A percentile compares a stretch with the other conserved stretches of the same genome.
These are phyloP conservation scores for Podospora anserina DNA, from an alignment of 495 filamentous ascomycete species.

Conservation along the genomic window DNA sequence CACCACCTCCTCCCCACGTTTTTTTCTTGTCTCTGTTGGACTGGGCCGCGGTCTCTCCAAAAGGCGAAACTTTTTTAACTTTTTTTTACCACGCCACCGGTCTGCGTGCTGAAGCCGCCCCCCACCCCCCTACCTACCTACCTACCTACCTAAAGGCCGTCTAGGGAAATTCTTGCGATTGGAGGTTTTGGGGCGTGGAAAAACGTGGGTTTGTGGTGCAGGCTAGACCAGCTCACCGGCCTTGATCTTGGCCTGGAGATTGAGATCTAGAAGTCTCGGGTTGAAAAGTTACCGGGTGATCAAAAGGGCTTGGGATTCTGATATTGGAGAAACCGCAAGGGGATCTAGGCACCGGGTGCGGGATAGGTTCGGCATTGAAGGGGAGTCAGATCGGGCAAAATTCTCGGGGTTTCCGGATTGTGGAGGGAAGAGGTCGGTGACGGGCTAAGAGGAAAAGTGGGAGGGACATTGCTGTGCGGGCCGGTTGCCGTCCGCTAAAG, in stretches of 20 bases:
- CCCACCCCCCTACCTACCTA: not conserved
- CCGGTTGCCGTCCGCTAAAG: not conserved
- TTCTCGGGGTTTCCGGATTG: not conserved
- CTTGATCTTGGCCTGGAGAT: not conserved
- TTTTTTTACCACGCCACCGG: not conserved
- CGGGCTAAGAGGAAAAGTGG: not conserved
- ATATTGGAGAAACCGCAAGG: not conserved
- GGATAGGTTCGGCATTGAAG: not conserved
- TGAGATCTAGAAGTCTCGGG: not conserved
- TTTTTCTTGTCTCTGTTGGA: not conserved
- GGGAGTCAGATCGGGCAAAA: not conserved
- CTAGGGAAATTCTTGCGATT: conserved; percentile 3
- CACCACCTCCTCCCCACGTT: not conserved
- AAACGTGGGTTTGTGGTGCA: not conserved
- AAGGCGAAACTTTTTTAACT: too few species aligned
- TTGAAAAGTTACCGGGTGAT: not conserved
- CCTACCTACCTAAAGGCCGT: not conserved
- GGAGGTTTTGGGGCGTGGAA: not conserved
- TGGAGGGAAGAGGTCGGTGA: not conserved
- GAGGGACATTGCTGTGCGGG: not conserved
- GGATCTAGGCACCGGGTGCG: not conserved
- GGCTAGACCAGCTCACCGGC: too few species aligned
- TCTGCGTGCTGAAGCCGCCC: not conserved
- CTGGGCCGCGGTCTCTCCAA: too few species aligned
- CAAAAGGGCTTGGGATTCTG: not conserved